Conservation (phyloP, 2,329 filamentous ascomycete species). For the Periglandula ipomoeae region DNA sequence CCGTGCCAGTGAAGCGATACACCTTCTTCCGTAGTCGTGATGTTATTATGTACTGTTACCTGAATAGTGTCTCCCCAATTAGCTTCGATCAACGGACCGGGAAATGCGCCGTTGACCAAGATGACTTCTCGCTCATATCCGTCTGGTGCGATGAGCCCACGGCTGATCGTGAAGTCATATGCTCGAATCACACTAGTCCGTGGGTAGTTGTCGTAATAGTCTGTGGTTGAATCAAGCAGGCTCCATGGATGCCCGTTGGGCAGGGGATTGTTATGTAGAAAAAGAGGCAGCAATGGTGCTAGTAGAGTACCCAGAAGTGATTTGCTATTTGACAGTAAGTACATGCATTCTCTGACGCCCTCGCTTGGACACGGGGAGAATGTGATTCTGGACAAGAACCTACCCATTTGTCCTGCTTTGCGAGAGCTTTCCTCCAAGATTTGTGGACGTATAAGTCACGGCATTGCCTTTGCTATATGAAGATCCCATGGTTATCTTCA, state of each 20-base stretch:
- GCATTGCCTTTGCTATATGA: background rate
- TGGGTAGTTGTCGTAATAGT: slow-evolving; percentile 40
- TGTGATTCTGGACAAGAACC: slow-evolving; percentile 1
- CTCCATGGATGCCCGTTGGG: slow-evolving; percentile 46
- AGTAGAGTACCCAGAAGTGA: slow-evolving; percentile 32
- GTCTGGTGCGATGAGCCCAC: slow-evolving; percentile 43
- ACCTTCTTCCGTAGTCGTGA: slow-evolving; percentile 40
- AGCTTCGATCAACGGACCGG: slow-evolving; percentile 56
- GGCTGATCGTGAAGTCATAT: slow-evolving; percentile 45
- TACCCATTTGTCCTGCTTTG: slow-evolving; percentile 32
- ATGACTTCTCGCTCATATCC: slow-evolving; percentile 45
- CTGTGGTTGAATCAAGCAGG: slow-evolving; percentile 30
- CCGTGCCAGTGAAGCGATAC: slow-evolving; percentile 46
- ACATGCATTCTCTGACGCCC: background rate
- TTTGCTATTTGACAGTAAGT: slow-evolving; percentile 15
- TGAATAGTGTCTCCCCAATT: slow-evolving; percentile 55
- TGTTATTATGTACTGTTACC: slow-evolving; percentile 61
- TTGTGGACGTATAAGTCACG: background rate
- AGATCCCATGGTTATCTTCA: slow-evolving; percentile 1
- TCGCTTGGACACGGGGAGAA: background rate
- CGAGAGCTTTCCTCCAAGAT: slow-evolving; percentile 13
- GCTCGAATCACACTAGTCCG: slow-evolving; percentile 44
- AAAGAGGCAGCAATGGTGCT: slow-evolving; percentile 29
- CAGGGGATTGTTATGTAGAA: slow-evolving; percentile 39
- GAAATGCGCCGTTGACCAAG: slow-evolving; percentile 56